These are phyloP conservation scores for Coleophoma cylindrospora DNA, from an alignment of 2,329 filamentous ascomycete species.

Conservation along the genomic window DNA sequence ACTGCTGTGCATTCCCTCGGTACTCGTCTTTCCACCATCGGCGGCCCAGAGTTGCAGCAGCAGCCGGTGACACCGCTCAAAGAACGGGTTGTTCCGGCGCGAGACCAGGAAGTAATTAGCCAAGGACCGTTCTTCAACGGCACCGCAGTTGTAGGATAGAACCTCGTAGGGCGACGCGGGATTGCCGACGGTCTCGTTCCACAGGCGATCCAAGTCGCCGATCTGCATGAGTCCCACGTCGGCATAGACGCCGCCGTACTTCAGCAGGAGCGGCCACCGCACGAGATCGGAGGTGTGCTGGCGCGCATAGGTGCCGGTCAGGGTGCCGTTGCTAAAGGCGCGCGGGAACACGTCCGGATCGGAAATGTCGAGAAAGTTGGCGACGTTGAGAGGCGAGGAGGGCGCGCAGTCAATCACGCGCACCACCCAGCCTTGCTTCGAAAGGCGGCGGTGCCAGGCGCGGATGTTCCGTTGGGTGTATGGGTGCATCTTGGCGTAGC, in stretches of 20 bases:
- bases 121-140: constrained; percentile 29
- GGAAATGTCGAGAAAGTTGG: constrained; percentile 40
- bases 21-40: constrained; percentile 38
- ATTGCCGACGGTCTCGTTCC: constrained; percentile 42
- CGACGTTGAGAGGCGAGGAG: constrained; percentile 40
- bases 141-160: constrained; percentile 38
- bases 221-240: constrained; percentile 54
- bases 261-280: constrained; percentile 49
- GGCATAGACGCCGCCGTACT: constrained; percentile 52
- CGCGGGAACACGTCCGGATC: constrained; percentile 39
- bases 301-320: constrained; percentile 42
- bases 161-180: constrained; percentile 40
- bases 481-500: constrained; percentile 41
- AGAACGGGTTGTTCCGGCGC: constrained; percentile 38
- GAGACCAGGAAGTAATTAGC: constrained; percentile 44
- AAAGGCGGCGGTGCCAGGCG: constrained; percentile 48
- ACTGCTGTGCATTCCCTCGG: constrained; percentile 44
- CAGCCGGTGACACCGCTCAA: constrained; percentile 42
- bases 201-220: constrained; percentile 49
- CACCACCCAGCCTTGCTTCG: constrained; percentile 45
- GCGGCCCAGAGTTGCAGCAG: constrained; percentile 46
- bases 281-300: constrained; percentile 56
- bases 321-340: constrained; percentile 42
- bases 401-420: constrained; percentile 42
- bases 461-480: constrained; percentile 48